These are phyloP conservation scores for Exophiala viscosa DNA, from an alignment of 2,329 filamentous ascomycete species.

Conservation along the genomic window DNA sequence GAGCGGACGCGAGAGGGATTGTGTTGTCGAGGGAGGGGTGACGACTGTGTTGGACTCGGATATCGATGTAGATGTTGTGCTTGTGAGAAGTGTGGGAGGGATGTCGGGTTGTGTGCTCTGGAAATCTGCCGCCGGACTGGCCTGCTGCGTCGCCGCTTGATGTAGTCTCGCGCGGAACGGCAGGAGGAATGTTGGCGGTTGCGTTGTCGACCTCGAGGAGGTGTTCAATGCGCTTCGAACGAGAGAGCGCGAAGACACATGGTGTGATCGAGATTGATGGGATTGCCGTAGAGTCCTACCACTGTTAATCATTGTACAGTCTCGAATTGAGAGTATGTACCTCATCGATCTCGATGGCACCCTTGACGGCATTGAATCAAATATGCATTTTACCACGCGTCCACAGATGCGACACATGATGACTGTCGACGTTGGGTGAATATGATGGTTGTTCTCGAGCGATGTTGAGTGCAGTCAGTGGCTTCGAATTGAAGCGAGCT, in stretches of 20 bases:
- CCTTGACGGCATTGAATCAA: constrained; percentile 29
- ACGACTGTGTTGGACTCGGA: constrained; percentile 13
- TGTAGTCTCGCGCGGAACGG: constrained; percentile 42
- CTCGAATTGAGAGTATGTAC: constrained; percentile 2
- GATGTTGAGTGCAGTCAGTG: background rate
- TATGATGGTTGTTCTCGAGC: too few relatives aligned
- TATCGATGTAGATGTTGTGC: constrained; percentile 12
- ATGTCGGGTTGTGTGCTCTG: constrained; percentile 31
- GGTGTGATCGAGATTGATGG: constrained; percentile 14
- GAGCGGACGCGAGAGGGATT: constrained; percentile 31
- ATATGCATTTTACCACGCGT: constrained; percentile 29
- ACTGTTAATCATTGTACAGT: background rate
- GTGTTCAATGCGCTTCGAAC: constrained; percentile 21
- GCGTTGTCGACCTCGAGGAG: constrained; percentile 4
- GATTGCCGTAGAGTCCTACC: constrained; percentile 6
- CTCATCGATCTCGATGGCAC: constrained; percentile 9
- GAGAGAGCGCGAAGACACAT: constrained; percentile 17
- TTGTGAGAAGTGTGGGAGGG: constrained; percentile 31
- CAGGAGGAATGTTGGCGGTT: constrained; percentile 28
- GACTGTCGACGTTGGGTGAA: background rate
- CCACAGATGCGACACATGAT: constrained; percentile 30
- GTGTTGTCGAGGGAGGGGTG: constrained; percentile 27
- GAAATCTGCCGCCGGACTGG: constrained; percentile 27
- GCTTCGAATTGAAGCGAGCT: background rate
- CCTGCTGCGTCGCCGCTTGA: constrained; percentile 30